Evolutionary conservation across 1,139 yeast species (phyloP), one percentile per base, ranked within the genome.

Genomic region (Diutina mesorugosa): DNA sequence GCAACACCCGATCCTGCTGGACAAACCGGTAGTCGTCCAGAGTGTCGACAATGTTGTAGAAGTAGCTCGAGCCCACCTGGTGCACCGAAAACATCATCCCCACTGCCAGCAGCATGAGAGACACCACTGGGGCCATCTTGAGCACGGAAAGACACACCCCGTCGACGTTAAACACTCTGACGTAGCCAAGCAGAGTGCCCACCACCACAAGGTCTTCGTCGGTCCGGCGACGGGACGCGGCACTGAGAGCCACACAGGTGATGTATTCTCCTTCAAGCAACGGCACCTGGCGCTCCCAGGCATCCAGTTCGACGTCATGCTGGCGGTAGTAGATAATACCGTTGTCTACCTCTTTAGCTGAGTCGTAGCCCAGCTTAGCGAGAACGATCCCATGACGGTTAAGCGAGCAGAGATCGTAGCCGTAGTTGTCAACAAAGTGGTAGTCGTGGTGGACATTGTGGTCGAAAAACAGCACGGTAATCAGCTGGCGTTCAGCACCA

Each of bases 391-490:
- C 96, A 4, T 75, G 76, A 45, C 76, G 77, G 57, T 85, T 85
- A 64, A 93, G 74, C 1, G 90, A 81, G 38, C 96, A 95, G 56
- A 89, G 71, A 66, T 90, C 96, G 67, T 77, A 89, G 18, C 81
- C 77, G 59, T 77, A 76, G 55, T 80, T 69, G 67, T 93, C 99
- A 55, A 85, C 85, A 70, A 93, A 91, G 69, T 90, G 95, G 64
- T 89, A 90, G 63, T 90, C 97, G 58, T 85, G 81, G 66, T 85
- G 87, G n/a, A 79, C 67, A 0, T 90, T 83, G 55, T 87, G 75
- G 66, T 93, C 97, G 65, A 90, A 90, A 65, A 93, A 93, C 14
- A 91, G 82, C 1, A 91, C 90, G 0, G 97, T 90, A 18, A 91
- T 76, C 55, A 91, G 83, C 61, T 84, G 81, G 61, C 85, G 75